Evolutionary conservation across 139 green algal species (phyloP).

Genomic region (Chloropicon primus): DNA sequence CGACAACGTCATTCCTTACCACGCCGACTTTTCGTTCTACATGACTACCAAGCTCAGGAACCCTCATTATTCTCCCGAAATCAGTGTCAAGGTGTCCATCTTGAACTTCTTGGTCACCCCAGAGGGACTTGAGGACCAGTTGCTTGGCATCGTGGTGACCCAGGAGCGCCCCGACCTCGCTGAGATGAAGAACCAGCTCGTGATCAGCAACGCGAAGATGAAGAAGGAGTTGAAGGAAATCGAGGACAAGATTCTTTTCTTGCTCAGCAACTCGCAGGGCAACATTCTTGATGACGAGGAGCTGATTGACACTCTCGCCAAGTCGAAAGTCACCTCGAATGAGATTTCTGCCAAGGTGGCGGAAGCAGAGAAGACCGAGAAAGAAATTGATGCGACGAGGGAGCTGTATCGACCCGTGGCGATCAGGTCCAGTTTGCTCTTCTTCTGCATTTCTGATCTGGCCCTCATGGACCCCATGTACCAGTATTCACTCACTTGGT

Average conservation of each 20-base stretch:
- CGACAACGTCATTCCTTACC: slow-evolving; percentile 71
- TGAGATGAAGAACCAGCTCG: slow-evolving; percentile 55
- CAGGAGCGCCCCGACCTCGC: slow-evolving; percentile 64
- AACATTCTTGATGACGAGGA: slow-evolving; percentile 83
- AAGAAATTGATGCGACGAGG: slow-evolving; percentile 55
- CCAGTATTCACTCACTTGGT: slow-evolving; percentile 65
- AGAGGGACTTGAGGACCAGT: slow-evolving; percentile 74
- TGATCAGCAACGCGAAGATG: slow-evolving; percentile 71
- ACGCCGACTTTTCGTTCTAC: slow-evolving; percentile 73
- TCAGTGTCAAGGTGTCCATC: slow-evolving; percentile 70
- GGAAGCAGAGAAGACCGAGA: slow-evolving; percentile 55
- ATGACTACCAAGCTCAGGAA: slow-evolving; percentile 71
- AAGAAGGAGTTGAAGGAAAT: slow-evolving; percentile 69
- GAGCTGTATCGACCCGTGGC: slow-evolving; percentile 61
- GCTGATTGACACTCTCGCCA: slow-evolving; percentile 78
- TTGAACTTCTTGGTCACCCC: slow-evolving; percentile 81
- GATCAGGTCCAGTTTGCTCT: slow-evolving; percentile 45
- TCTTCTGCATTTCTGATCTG: slow-evolving; percentile 67
- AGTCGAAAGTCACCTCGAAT: slow-evolving; percentile 58
- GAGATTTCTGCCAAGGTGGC: slow-evolving; percentile 64
- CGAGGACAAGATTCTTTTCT: slow-evolving; percentile 68
- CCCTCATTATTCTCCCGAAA: slow-evolving; percentile 69
- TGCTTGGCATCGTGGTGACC: slow-evolving; percentile 53
- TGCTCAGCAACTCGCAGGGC: slow-evolving; percentile 66
- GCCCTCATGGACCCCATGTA: slow-evolving; percentile 73